Base-by-base conservation (phyloP, 371 early-diverging fungal species). In the Mucor ambiguus region DNA sequence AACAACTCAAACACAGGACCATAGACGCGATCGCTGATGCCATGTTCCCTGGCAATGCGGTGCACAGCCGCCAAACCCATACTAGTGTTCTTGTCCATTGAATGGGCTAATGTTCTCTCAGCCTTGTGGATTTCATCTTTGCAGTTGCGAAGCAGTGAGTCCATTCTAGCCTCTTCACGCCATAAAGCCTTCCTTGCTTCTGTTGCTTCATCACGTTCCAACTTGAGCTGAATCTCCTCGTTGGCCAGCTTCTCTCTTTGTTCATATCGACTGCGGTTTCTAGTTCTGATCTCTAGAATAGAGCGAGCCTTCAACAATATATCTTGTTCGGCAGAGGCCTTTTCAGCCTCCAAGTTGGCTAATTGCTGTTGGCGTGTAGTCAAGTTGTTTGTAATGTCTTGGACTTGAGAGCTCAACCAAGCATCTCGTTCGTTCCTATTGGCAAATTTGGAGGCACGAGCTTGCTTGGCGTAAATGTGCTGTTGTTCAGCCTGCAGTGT, bases 1-100 rank as follows among this genome's bases (percentile, higher is more conserved):
- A 98, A 95, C 26, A 98, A 85, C 72, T 96, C 92, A 74, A 92
- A 97, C 14, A 98, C 79, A 9, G 97, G 95, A 0, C 99, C 99
- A 74, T 95, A 90, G 0, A 96, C 91, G 16, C 52, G 52, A 16
- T 97, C 97, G 0, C 67, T 63, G 12, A 96, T 63, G 18, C 87
- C 81, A 30, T 85, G 81, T 6, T 83, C 67, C 58, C 87, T 82
- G 3, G 85, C 85, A 64, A 96, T 90, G 24, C 81, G 78, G 6
- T 79, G 60, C 18, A 97, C 86, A 18, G 93, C 86, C 49, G 87
- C 86, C 4, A 97, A 71, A 3, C 95, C 97, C 29, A 80, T 79
- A 60, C 88, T 85, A 0, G 90, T 92, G 48, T 87, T 85, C 81
- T 93, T 85, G 65, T 96, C 95, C 79, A 96, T 89, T 1, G 92